Evolutionary conservation across 495 filamentous ascomycete genomes (phyloP), one percentile per base, ranked within the genome.

Genomic region (Penicillium atrosanguineum): DNA sequence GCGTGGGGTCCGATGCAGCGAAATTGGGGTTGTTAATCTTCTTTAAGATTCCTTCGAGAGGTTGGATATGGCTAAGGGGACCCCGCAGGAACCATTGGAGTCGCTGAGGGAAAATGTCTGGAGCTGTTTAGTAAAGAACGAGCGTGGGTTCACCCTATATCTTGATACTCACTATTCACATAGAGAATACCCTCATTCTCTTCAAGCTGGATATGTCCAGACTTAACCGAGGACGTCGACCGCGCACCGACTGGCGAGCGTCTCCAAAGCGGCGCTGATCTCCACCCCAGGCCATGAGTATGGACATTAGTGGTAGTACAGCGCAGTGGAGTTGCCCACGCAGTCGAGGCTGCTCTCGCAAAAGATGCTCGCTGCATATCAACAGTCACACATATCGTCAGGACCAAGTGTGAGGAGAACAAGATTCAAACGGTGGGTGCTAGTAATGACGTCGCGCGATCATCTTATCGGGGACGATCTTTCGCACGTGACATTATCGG

Each of bases 101-200:
- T 56, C 81, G 88, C 19, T 91, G 75, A 4, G 94, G 93, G 48
- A 91, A 94, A 43, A 96, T 78, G 72, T 91, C 91, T 96, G 59
- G 20, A 45, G 5, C 16, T 45, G 37, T 34, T 65, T 34, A 68
- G 48, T 37, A 25, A 20, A 16, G 39, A 26, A 25, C 7, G 11
- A 12, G 20, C 6, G 23, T 7, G 20, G n/a, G 8, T 2, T 1
- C 1, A 12, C 18, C 12, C 1, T 6, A 36, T 36, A 15, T 1
- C 9, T 20, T 44, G 18, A 36, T 3, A 69, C 84, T 62, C 70
- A 95, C 90, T 96, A 64, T 95, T 90, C 56, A 98, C 84, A 70
- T 92, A 98, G 7, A 98, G 60, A 21, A 97, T 84, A 0, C 84
- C 85, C 71, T 97, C 90, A 52, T 87, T 87, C 1, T 84, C 69